Conservation (phyloP, 495 filamentous ascomycete species). For the Aspergillus avenaceus region DNA sequence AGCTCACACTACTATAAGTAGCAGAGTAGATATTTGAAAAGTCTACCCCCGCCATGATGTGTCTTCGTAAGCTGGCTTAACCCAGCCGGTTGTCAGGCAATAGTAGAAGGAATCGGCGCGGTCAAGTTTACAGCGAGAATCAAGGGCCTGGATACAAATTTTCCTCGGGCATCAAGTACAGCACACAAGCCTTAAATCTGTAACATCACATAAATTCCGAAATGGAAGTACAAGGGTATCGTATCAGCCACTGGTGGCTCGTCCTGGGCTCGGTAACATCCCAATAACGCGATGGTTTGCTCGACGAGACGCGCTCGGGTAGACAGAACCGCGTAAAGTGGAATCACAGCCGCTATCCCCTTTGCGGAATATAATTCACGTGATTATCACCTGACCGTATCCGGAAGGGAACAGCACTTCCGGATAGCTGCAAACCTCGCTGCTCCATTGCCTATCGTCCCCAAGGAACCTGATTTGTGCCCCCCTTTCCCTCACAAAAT, state of each 20-base stretch:
- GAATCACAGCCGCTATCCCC: conserved; percentile 24
- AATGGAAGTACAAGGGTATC: conserved; percentile 4
- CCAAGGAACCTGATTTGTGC: conserved; percentile 11
- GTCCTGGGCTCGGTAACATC: conserved; percentile 15
- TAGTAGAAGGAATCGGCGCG: conserved; percentile 13
- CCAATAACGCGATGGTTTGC: conserved; percentile 23
- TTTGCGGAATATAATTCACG: conserved; percentile 9
- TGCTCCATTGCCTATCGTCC: conserved; percentile 17
- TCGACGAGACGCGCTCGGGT: conserved; percentile 19
- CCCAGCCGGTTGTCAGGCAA: conserved; percentile 20
- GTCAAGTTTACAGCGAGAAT: conserved; percentile 3
- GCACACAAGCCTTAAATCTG: background rate
- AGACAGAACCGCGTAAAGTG: conserved; percentile 25
- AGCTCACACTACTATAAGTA: conserved; percentile 87
- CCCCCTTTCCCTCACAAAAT: conserved; percentile 27
- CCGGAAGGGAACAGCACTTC: conserved; percentile 29
- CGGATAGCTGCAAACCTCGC: conserved; percentile 29
- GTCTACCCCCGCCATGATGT: conserved; percentile 39
- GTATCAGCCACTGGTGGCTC: conserved; percentile 24
- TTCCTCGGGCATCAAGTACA: conserved; percentile 10
- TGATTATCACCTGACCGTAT: conserved; percentile 29
- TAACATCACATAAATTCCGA: background rate
- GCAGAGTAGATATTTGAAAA: conserved; percentile 70
- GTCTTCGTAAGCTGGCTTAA: conserved; percentile 18
- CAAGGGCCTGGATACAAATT: conserved; percentile 3